A percentile compares a stretch with the other conserved stretches of the same genome.
phyloP scores from a whole-genome alignment of 192 early-diverging fungal species.

The Podila clonocystis region DNA sequence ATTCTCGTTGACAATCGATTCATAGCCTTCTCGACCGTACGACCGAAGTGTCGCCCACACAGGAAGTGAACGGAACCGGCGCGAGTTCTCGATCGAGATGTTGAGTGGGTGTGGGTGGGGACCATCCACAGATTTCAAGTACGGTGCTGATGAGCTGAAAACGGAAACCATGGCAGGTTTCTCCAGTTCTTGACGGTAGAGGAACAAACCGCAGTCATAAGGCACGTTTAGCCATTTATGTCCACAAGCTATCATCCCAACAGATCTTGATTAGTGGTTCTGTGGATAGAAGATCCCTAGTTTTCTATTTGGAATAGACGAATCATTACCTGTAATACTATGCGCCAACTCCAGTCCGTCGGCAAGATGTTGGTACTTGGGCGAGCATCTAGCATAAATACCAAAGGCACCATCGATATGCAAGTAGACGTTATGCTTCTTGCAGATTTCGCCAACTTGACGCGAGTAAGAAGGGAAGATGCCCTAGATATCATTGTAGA shows the following conservation, averaged over 20 bases:
- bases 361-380: constrained; percentile 38
- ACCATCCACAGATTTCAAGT: constrained; percentile 26
- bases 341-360: constrained; percentile 58
- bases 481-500: constrained; percentile 11
- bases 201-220: constrained; percentile 68
- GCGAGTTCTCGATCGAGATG: constrained; percentile 68
- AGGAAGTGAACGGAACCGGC: constrained; percentile 66
- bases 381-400: constrained; percentile 57
- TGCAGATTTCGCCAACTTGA: constrained; percentile 52
- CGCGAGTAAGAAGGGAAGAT: constrained; percentile 48
- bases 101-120: constrained; percentile 55
- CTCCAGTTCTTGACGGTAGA: constrained; percentile 36
- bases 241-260: constrained; percentile 45
- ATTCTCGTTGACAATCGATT: constrained; percentile 57
- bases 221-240: constrained; percentile 76
- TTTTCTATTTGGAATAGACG: too few relatives aligned
- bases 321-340: constrained; percentile 57
- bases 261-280: too few relatives aligned
- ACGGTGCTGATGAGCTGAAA: constrained; percentile 51
- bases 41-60: constrained; percentile 61
- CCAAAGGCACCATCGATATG: constrained; percentile 77
- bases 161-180: constrained; percentile 35
- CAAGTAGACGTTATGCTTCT: constrained; percentile 57
- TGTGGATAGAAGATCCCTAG: too few relatives aligned
- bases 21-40: constrained; percentile 63